Base-by-base conservation (phyloP, 192 early-diverging fungal genomes). In the Backusella westeae region DNA sequence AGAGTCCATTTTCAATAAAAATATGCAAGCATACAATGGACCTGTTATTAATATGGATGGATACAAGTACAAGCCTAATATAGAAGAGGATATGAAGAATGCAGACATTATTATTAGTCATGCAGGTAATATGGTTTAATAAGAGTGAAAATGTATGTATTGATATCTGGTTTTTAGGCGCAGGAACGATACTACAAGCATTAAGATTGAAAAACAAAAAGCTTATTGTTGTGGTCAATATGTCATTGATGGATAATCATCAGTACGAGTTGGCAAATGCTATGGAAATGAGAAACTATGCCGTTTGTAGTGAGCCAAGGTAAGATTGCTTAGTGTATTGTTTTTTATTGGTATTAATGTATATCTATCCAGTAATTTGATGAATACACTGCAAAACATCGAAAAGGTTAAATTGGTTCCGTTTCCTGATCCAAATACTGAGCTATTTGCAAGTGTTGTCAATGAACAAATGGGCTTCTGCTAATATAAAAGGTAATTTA, bases 161-260 rank as follows among this genome's bases (percentile, higher is more conserved):
- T 49, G 14, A 46, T 46, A 6, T 19, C 32, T 2, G 19, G 10
- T 72, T 8, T 32, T 32, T 17, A 90, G 87, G 96, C 5, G 87
- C 96, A 4, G 96, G 96, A 17, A 93, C 93, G 1, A 94, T 98
- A 26, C 86, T 98, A 46, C 95, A 98, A 72, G 87, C 90, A 2
- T 81, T 93, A 38, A 85, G 91, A 34, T 73, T 89, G 46, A 69
- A 77, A 44, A 90, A 93, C 66, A 90, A 90, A 42, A 72, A 84
- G 17, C 71, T 94, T 1, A 90, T 95, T 7, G 88, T 87, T 4
- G 94, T 97, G 10, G 91, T 91, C 0, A 98, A 98, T 81, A 80
- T 81, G 15, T 76, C 71, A 41, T 84, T 98, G 23, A 91, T 94
- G 93, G 89, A 96, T 77, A 92, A 96, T 81, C 97, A 98, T 78